phyloP scores from a whole-genome alignment of 2,329 filamentous ascomycete species.

The Microascus cirrosus region DNA sequence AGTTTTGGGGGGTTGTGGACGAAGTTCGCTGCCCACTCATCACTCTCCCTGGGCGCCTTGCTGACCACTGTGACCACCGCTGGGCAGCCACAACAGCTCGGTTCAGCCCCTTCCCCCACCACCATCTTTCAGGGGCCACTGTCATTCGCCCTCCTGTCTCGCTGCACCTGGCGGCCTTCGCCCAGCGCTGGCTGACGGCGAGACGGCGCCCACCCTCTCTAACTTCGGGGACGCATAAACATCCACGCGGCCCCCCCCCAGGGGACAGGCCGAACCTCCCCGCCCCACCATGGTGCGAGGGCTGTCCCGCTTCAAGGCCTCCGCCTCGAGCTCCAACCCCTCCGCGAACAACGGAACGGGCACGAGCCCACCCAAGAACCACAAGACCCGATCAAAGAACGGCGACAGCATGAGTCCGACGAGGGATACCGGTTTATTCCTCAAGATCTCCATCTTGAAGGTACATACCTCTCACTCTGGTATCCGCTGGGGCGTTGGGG shows the following conservation, averaged over 20 bases:
- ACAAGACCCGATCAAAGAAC: slow-evolving; percentile 3
- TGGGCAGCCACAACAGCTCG: background rate
- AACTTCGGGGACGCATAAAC: background rate
- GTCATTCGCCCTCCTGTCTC: background rate
- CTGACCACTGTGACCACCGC: background rate
- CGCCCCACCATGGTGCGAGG: slow-evolving; percentile 40
- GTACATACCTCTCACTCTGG: slow-evolving; percentile 17
- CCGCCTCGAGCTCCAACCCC: slow-evolving; percentile 16
- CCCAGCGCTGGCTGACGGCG: background rate
- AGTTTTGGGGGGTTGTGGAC: background rate
- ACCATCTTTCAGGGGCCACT: background rate
- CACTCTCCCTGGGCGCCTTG: background rate
- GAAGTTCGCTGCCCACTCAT: background rate
- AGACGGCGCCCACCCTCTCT: background rate
- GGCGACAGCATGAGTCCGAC: slow-evolving; percentile 30
- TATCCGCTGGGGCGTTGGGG: too few relatives aligned
- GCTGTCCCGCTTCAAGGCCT: slow-evolving; percentile 39
- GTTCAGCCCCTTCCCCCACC: background rate
- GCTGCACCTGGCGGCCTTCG: background rate
- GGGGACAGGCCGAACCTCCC: slow-evolving; percentile 6
- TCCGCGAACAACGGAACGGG: slow-evolving; percentile 31
- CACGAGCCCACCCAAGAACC: slow-evolving; percentile 21
- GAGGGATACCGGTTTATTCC: slow-evolving; percentile 34
- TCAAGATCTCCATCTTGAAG: slow-evolving; percentile 42
- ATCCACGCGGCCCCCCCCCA: background rate